Base-by-base conservation (phyloP, 805 yeast species). In the Wickerhamiella sorbophila region DNA sequence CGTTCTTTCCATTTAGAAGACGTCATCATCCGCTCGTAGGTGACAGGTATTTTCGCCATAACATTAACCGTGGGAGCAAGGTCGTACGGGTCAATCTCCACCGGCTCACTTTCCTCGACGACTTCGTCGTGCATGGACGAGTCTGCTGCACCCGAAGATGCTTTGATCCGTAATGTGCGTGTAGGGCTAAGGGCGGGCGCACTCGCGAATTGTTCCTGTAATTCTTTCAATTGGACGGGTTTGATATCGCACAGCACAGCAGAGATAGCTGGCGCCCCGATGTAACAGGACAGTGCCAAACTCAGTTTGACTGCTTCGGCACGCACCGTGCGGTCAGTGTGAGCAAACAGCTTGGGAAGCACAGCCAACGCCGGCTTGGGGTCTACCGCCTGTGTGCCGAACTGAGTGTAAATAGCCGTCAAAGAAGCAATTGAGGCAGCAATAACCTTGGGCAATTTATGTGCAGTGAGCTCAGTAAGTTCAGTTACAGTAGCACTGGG, bases 1-100 rank as follows among this genome's bases (percentile, higher is more conserved):
- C 98, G 70, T 40, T 87, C 96, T 55, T 86, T 85, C 98, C 98
- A 91, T 53, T 79, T 77, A 0, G 76, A 47, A 1, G 87, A 77
- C 1, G 66, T 57, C 26, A 85, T 61, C 49, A 75, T 64, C 1
- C 65, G 54, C 22, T 67, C 52, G 43, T 85, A 71, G 51, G 78
- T 78, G 2, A 62, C 52, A 0, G 96, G 95, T 1, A 87, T 51
- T 47, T 75, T 74, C 16, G 72, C 60, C 26, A 81, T 56, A 0
- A 87, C 75, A 21, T 77, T 77, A 4, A 75, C 79, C 1, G 88
- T 79, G 12, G 76, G 82, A 36, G 77, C 67, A 48, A 82, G 55
- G 45, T 80, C 86, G 55, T 70, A 79, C 0, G 94, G 79, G 36
- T 53, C 57, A n/a, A 49, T 32, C 15, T 24, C 56, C 54, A 81